phyloP scores from a whole-genome alignment of 371 early-diverging fungal genomes.

The Scutellospora calospora region DNA sequence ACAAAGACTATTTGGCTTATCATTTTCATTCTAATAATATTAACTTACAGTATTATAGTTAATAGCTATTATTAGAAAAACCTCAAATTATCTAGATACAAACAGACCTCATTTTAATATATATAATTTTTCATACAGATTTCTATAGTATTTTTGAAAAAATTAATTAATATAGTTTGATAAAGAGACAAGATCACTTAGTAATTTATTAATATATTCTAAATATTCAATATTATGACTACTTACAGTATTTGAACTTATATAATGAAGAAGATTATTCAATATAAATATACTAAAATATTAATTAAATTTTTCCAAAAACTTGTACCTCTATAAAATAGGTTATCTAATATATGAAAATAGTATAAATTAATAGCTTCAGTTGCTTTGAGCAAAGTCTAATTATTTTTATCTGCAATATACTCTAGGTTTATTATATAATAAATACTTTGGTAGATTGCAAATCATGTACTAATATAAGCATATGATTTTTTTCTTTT shows the following conservation, averaged over 20 bases:
- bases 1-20: too few relatives aligned
- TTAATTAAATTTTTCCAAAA: conserved; percentile 20
- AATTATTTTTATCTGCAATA: too few relatives aligned
- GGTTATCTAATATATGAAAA: too few relatives aligned
- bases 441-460: too few relatives aligned
- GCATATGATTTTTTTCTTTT: too few relatives aligned
- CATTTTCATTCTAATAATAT: conserved; percentile 30
- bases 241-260: conserved; percentile 21
- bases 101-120: conserved; percentile 15
- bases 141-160: neutral
- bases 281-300: neutral
- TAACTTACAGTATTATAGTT: conserved; percentile 35
- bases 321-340: conserved; percentile 7
- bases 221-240: neutral
- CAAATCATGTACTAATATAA: too few relatives aligned
- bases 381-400: conserved; percentile 7
- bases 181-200: too few relatives aligned
- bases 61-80: conserved; percentile 14
- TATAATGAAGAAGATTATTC: conserved; percentile 23
- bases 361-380: conserved; percentile 21
- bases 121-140: neutral
- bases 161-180: neutral
- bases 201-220: too few relatives aligned
- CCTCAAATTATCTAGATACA: neutral
- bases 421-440: too few relatives aligned